These are phyloP conservation scores for Wickerhamiella hasegawae DNA, from an alignment of 805 yeast species.

Conservation along the genomic window DNA sequence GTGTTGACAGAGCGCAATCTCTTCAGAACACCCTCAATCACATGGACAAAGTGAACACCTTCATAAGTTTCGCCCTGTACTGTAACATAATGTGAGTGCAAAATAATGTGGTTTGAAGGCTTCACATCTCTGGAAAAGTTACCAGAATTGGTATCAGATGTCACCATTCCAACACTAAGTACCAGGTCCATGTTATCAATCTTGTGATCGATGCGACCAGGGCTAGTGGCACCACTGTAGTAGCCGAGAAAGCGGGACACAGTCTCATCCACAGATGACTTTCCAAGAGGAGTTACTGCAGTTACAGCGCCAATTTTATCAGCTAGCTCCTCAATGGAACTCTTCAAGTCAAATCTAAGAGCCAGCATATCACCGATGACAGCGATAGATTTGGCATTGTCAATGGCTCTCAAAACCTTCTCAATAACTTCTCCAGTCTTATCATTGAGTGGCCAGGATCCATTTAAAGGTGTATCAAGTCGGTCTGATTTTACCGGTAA, in stretches of 20 bases:
- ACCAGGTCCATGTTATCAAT: constrained; percentile 49
- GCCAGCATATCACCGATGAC: constrained; percentile 57
- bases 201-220: constrained; percentile 30
- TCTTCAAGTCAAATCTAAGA: constrained; percentile 27
- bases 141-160: constrained; percentile 57
- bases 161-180: constrained; percentile 50
- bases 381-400: constrained; percentile 41
- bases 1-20: too few species aligned
- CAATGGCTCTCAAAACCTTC: constrained; percentile 33
- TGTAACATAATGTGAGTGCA: too few species aligned
- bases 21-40: too few species aligned
- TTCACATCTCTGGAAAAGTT: too few species aligned
- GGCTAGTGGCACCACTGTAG: constrained; percentile 48
- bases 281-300: constrained; percentile 51
- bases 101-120: too few species aligned
- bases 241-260: constrained; percentile 49
- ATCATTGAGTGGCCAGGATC: constrained; percentile 16
- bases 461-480: constrained; percentile 22
- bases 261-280: constrained; percentile 60
- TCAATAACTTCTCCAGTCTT: constrained; percentile 26
- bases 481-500: constrained; percentile 23
- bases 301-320: constrained; percentile 35
- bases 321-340: constrained; percentile 35
- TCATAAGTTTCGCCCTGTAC: too few species aligned
- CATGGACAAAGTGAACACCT: too few species aligned